A percentile compares a stretch with the other conserved stretches of the same genome.
Evolutionary conservation across 1,284 basidiomycete genomes (phyloP).

Genomic region (Fomitiporia mediterranea): DNA sequence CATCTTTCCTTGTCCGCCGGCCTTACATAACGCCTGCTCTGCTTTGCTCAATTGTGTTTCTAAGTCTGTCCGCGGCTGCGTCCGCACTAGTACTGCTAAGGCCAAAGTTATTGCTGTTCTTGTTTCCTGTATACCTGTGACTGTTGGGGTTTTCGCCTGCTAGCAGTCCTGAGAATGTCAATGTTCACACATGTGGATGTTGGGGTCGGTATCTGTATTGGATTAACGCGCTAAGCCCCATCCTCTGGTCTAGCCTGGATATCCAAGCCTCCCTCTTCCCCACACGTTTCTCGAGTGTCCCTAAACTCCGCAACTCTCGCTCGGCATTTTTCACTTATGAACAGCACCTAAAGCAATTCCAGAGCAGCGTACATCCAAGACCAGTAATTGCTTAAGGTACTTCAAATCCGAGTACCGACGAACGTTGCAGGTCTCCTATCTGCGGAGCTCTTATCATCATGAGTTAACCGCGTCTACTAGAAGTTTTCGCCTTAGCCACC

Average conservation of each 20-base stretch:
- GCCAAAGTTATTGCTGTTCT: no score
- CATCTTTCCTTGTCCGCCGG: no score
- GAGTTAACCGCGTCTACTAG: not conserved
- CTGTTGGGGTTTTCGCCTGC: no score
- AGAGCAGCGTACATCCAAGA: not conserved
- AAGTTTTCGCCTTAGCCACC: not conserved
- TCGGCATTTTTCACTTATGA: not conserved
- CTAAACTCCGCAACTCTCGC: conserved; percentile 13
- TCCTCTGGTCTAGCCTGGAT: not conserved
- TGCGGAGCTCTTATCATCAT: no score
- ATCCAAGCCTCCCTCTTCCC: not conserved
- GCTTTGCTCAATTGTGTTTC: not conserved
- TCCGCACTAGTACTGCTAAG: no score
- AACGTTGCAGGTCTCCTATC: conserved; percentile 12
- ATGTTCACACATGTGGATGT: no score
- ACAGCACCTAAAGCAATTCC: not conserved
- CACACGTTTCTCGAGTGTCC: not conserved
- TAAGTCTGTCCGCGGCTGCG: no score
- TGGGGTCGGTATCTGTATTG: no score
- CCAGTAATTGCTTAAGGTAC: not conserved
- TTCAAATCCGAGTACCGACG: conserved; percentile 13
- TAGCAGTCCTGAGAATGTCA: no score
- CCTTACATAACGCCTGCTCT: not conserved
- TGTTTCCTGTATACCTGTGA: no score
- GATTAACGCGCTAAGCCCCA: no score